phyloP scores from a whole-genome alignment of 345 rosid genomes.

The Noccaea caerulescens region DNA sequence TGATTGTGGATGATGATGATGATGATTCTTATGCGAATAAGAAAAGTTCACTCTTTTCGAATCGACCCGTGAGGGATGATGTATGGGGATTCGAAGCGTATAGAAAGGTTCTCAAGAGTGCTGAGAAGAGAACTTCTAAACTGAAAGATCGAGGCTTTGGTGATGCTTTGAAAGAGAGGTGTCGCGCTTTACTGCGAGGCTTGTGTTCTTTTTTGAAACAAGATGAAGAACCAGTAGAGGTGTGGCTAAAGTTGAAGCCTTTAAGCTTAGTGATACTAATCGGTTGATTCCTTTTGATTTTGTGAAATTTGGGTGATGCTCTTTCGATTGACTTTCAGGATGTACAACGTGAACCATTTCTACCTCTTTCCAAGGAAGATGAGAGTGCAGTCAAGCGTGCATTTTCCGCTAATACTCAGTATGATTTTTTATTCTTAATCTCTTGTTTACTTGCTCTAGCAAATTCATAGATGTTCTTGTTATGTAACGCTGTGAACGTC shows the following conservation, averaged over 20 bases:
- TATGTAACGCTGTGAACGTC: slow-evolving; percentile 24
- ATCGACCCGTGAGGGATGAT: slow-evolving; percentile 33
- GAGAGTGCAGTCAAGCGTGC: slow-evolving; percentile 35
- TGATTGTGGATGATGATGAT: slow-evolving; percentile 20
- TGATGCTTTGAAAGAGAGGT: slow-evolving; percentile 47
- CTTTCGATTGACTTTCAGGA: slow-evolving; percentile 27
- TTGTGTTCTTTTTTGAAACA: slow-evolving; percentile 49
- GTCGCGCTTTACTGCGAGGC: slow-evolving; percentile 41
- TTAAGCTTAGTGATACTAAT: not conserved
- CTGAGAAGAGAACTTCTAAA: slow-evolving; percentile 29
- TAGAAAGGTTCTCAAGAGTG: slow-evolving; percentile 36
- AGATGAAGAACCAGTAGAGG: slow-evolving; percentile 52
- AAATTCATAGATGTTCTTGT: slow-evolving; percentile 11
- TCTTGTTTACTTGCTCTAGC: slow-evolving; percentile 10
- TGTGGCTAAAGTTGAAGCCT: slow-evolving; percentile 29
- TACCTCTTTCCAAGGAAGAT: slow-evolving; percentile 33
- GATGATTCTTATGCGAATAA: too few relatives aligned
- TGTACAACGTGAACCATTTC: slow-evolving; percentile 27
- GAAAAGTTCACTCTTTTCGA: slow-evolving; percentile 25
- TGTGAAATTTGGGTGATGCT: slow-evolving; percentile 6
- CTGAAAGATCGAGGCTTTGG: slow-evolving; percentile 39
- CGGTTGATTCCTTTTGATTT: not conserved
- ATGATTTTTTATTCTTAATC: slow-evolving; percentile 31
- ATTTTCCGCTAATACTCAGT: slow-evolving; percentile 53
- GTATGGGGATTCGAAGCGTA: slow-evolving; percentile 40